Percentiles rank a stretch among this genome's conserved stretches.
Evolutionary conservation across 1,284 basidiomycete genomes (phyloP).

Genomic region (Farysia itapuensis): DNA sequence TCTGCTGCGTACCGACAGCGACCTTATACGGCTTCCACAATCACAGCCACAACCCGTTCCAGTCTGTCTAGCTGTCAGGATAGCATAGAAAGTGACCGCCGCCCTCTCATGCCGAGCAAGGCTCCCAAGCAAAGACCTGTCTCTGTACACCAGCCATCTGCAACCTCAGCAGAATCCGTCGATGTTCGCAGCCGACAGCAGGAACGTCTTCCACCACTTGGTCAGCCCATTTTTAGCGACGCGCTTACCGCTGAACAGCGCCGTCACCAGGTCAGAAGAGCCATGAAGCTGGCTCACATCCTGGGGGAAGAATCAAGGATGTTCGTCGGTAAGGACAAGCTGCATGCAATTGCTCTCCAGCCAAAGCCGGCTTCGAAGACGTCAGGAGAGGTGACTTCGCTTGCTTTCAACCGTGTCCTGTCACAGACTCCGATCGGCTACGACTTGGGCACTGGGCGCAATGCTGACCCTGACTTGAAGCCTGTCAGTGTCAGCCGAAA

Average conservation of each 20-base stretch:
- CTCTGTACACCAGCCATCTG: too few species aligned
- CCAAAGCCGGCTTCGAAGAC: too few species aligned
- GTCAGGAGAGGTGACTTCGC: too few species aligned
- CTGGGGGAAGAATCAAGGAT: slow-evolving; percentile 47
- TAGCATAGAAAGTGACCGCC: slow-evolving; percentile 27
- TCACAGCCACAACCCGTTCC: slow-evolving; percentile 17
- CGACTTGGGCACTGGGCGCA: background rate
- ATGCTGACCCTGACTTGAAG: background rate
- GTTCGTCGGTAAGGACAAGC: slow-evolving; percentile 1
- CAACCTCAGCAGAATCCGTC: too few species aligned
- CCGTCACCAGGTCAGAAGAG: slow-evolving; percentile 33
- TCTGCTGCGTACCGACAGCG: slow-evolving; percentile 8
- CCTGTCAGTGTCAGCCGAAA: slow-evolving; percentile 16
- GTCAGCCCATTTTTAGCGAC: too few species aligned
- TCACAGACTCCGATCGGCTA: background rate
- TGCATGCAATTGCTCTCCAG: background rate
- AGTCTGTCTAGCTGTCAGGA: slow-evolving; percentile 28
- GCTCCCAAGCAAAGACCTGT: too few species aligned
- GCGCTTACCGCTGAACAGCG: too few species aligned
- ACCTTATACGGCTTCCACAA: slow-evolving; percentile 25
- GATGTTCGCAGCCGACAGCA: too few species aligned
- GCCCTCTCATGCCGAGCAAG: slow-evolving; percentile 18
- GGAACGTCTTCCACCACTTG: too few species aligned
- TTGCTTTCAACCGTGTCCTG: background rate
- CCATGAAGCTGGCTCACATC: slow-evolving; percentile 42